phyloP scores from a whole-genome alignment of 371 early-diverging fungal species.

The Quaeritorhiza haematococci region DNA sequence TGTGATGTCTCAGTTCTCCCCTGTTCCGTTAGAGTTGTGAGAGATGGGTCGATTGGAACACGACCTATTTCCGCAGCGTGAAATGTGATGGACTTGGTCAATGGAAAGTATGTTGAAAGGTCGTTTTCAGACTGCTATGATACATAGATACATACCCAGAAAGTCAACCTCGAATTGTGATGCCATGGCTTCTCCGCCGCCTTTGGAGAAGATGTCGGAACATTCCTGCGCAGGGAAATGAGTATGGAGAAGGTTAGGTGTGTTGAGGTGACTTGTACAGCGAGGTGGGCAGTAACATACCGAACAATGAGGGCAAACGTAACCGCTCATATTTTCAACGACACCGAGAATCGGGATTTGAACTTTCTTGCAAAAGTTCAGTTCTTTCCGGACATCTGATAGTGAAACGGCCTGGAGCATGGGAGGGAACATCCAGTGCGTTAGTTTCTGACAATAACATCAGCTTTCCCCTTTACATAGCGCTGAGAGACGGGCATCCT shows the following conservation, averaged over 20 bases:
- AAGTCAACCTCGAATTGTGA: slow-evolving; percentile 71
- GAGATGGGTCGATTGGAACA: slow-evolving; percentile 79
- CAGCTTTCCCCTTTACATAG: background rate
- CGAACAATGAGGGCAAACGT: slow-evolving; percentile 90
- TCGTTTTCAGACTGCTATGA: background rate
- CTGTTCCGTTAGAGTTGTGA: slow-evolving; percentile 64
- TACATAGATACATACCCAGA: slow-evolving; percentile 40
- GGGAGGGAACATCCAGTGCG: background rate
- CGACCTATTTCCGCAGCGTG: too few species aligned
- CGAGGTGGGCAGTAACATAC: slow-evolving; percentile 41
- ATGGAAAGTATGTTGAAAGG: background rate
- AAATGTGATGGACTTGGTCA: background rate
- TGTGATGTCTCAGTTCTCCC: slow-evolving; percentile 10
- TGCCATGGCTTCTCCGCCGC: slow-evolving; percentile 87
- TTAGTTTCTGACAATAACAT: background rate
- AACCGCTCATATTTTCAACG: slow-evolving; percentile 98
- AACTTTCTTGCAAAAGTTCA: slow-evolving; percentile 93
- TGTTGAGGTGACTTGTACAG: too few species aligned
- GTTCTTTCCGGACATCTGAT: slow-evolving; percentile 92
- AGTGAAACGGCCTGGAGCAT: slow-evolving; percentile 83
- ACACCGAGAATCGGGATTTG: slow-evolving; percentile 88
- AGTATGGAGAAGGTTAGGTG: too few species aligned
- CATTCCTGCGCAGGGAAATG: slow-evolving; percentile 57
- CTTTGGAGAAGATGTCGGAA: slow-evolving; percentile 87
- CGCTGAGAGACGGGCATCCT: background rate